Percentiles rank a stretch among this genome's conserved stretches.
Evolutionary conservation across 1,284 basidiomycete species (phyloP).

Genomic region (Pisolithus thermaeus): DNA sequence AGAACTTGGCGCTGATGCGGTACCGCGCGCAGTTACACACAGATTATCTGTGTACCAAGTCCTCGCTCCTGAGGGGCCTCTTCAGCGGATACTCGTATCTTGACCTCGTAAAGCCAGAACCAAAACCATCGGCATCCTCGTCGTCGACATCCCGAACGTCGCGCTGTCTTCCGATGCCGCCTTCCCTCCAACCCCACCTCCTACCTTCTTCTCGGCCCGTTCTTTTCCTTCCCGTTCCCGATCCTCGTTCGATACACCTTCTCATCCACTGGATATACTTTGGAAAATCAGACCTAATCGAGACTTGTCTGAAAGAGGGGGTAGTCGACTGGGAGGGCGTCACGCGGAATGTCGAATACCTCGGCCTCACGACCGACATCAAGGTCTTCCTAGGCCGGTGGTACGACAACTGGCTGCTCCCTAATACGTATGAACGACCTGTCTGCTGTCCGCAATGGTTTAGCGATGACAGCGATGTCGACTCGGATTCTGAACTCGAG

Average conservation of each 20-base stretch:
- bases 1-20: not conserved
- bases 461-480: constrained; percentile 17
- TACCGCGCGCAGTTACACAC: constrained; percentile 51
- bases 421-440: constrained; percentile 21
- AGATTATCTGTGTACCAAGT: constrained; percentile 70
- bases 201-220: constrained; percentile 62
- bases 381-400: constrained; percentile 63
- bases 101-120: constrained; percentile 40
- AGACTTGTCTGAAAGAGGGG: constrained; percentile 53
- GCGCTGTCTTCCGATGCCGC: too few relatives aligned
- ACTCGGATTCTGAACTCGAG: constrained; percentile 5
- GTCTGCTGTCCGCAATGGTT: constrained; percentile 4
- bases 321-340: constrained; percentile 69
- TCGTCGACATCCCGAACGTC: too few relatives aligned
- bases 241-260: constrained; percentile 63
- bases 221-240: constrained; percentile 71
- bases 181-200: constrained; percentile 43
- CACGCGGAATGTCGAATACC: constrained; percentile 74
- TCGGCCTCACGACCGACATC: constrained; percentile 62
- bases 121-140: not conserved
- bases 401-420: constrained; percentile 52
- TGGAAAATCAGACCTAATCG: constrained; percentile 56
- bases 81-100: constrained; percentile 59
- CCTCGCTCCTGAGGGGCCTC: constrained; percentile 58
- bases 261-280: constrained; percentile 79